A percentile compares a stretch with the other conserved stretches of the same genome.
Conservation (phyloP, 2,329 filamentous ascomycete species). For the Rhynchosporium secalis region DNA sequence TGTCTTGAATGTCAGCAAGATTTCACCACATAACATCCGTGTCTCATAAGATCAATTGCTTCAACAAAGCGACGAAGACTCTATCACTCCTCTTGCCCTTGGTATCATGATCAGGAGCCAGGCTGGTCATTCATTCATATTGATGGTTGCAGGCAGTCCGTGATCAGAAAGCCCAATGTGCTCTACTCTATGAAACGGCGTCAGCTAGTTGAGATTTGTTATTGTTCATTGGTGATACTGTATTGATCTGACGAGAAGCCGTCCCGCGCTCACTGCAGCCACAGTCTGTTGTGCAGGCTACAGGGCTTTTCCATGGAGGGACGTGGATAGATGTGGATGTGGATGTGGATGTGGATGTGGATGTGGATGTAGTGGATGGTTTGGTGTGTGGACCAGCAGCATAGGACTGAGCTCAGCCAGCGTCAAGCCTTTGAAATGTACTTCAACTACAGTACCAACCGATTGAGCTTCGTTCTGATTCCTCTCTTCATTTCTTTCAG, state of each 20-base stretch:
- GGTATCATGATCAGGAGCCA: background rate
- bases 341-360: background rate
- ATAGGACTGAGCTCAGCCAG: background rate
- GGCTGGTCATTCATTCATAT: background rate
- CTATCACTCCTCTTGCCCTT: background rate
- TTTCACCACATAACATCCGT: background rate
- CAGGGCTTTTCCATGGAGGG: slow-evolving; percentile 1
- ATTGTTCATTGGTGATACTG: too few relatives aligned
- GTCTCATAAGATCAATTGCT: background rate
- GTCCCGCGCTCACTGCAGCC: background rate
- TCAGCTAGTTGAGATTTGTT: slow-evolving; percentile 2
- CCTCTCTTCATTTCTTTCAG: background rate
- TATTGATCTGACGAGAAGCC: background rate
- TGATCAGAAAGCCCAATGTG: slow-evolving; percentile 4
- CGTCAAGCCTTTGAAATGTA: slow-evolving; percentile 4
- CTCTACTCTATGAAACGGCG: slow-evolving; percentile 3
- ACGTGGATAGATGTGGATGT: background rate
- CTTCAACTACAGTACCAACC: slow-evolving; percentile 4
- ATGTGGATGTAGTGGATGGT: background rate
- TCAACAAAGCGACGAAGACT: background rate
- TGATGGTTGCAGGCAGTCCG: slow-evolving; percentile 11
- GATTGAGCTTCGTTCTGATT: background rate
- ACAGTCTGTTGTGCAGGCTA: background rate
- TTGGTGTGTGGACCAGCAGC: background rate
- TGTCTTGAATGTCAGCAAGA: background rate